Base-by-base conservation (phyloP, 768 basidiomycete genomes). In the Trichaptum fuscoviolaceum region DNA sequence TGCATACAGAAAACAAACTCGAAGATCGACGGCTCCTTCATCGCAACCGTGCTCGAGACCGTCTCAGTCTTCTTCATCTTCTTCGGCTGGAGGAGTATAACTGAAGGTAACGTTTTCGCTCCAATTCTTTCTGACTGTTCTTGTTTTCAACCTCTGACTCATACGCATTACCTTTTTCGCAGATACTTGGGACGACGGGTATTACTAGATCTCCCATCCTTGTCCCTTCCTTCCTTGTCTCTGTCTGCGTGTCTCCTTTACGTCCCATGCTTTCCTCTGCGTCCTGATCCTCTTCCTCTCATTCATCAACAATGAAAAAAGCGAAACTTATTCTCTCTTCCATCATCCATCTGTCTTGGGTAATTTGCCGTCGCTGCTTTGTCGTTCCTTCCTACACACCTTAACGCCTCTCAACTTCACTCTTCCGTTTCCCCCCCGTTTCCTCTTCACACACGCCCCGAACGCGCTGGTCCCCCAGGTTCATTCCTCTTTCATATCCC, bases 41-140 rank as follows among this genome's bases (percentile, higher is more conserved):
- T 97, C 26, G 90, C 92, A 0, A 96, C 96, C 0, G 64, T 95
- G 5, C 79, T 96, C 60, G 93, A 96, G 73, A 92, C 92, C 0
- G 87, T 84, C 0, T 78, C 90, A 0, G 86, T 96, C 0, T 83
- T 79, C 12, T 77, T 85, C 3, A 68, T 96, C 23, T 95, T 85
- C 74, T 73, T 88, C 18, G 93, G 86, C n/a, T 96, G 95, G 95
- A 81, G 82, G 76, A 88, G 88, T 74, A 93, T 95, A 66, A 95
- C 94, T 20, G 94, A 96, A 86, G 92, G 92, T 88, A 66, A 63
- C 84, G 79, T n/a, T 60, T 25, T 58, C 42, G 3, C 42, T 12
- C 42, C 2, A 6, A 5, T 52, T 52, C 42, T 52, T 15, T 12
- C 42, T n/a, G n/a, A n/a, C n/a, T n/a, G n/a, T n/a, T n/a, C 42